Percentiles rank a stretch among this genome's conserved stretches.
These are phyloP conservation scores for Candida sp. DNA, from an alignment of 1,139 yeast genomes.

Conservation along the genomic window DNA sequence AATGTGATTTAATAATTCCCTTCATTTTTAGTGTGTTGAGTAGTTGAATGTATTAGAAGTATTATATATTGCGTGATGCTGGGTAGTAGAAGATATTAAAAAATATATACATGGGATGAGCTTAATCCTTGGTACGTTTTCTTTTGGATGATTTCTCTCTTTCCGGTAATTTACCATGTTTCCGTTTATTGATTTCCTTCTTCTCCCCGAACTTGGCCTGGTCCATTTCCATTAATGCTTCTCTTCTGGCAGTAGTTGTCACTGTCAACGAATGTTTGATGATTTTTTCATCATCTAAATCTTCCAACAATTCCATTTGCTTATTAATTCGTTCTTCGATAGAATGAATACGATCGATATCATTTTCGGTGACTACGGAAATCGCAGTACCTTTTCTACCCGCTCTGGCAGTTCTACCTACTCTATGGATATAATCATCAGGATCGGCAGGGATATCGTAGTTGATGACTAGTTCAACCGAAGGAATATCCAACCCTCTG, in stretches of 20 bases:
- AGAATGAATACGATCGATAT: conserved; percentile 74
- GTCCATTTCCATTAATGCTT: conserved; percentile 92
- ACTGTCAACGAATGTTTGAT: conserved; percentile 66
- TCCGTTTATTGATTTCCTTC: conserved; percentile 52
- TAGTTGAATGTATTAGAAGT: no score
- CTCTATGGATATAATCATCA: conserved; percentile 94
- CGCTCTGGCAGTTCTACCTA: conserved; percentile 99
- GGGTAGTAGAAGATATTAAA: no score
- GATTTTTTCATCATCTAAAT: conserved; percentile 70
- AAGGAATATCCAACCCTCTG: conserved; percentile 96
- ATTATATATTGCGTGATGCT: no score
- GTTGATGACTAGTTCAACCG: conserved; percentile 84
- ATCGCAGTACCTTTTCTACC: conserved; percentile 62
- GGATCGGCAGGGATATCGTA: conserved; percentile 96
- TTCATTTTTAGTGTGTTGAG: no score
- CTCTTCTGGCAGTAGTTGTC: conserved; percentile 83
- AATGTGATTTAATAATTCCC: no score
- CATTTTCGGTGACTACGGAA: conserved; percentile 81
- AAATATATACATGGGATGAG: not conserved
- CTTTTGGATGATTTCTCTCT: conserved; percentile 1
- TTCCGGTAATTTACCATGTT: conserved; percentile 17
- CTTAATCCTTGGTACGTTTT: not conserved
- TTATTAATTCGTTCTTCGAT: conserved; percentile 82
- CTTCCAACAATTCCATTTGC: conserved; percentile 71
- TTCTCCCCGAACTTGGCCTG: conserved; percentile 83